phyloP scores from a whole-genome alignment of 2,329 filamentous ascomycete genomes.

The Thermoascus crustaceus region DNA sequence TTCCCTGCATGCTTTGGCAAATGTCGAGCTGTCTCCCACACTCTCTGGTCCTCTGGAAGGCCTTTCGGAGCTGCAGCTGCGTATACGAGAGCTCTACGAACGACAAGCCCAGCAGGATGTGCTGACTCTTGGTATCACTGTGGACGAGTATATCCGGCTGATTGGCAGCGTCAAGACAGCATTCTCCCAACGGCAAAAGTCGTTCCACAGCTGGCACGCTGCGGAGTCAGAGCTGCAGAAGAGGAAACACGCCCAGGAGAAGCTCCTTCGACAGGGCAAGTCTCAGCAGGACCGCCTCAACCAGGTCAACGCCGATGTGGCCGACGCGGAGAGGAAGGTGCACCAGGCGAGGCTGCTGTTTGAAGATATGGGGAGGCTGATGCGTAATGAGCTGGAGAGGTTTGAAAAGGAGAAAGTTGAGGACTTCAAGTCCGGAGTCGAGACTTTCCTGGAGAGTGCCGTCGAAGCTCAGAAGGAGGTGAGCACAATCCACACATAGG shows the following conservation, averaged over 20 bases:
- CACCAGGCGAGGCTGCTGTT: constrained; percentile 85
- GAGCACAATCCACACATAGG: constrained; percentile 20
- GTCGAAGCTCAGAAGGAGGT: constrained; percentile 99
- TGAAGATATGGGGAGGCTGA: constrained; percentile 92
- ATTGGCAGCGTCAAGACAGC: constrained; percentile 93
- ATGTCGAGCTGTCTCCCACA: constrained; percentile 82
- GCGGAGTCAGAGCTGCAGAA: constrained; percentile 88
- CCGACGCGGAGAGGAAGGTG: constrained; percentile 87
- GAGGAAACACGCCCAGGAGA: constrained; percentile 81
- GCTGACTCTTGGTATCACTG: constrained; percentile 89
- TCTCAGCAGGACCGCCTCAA: constrained; percentile 92
- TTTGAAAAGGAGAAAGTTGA: constrained; percentile 98
- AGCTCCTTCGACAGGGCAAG: constrained; percentile 87
- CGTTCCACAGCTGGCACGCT: constrained; percentile 87
- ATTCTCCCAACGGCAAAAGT: constrained; percentile 86
- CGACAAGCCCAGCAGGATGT: constrained; percentile 96
- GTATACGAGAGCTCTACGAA: constrained; percentile 90
- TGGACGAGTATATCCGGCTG: constrained; percentile 94
- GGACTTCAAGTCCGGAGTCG: constrained; percentile 96
- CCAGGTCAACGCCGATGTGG: constrained; percentile 85
- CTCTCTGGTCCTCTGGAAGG: constrained; percentile 85
- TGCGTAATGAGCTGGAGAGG: constrained; percentile 82
- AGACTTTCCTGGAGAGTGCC: constrained; percentile 93
- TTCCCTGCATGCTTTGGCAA: constrained; percentile 84
- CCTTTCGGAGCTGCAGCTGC: constrained; percentile 84